Base-by-base conservation (phyloP, 768 basidiomycete genomes). In the Trametopsis cervina region DNA sequence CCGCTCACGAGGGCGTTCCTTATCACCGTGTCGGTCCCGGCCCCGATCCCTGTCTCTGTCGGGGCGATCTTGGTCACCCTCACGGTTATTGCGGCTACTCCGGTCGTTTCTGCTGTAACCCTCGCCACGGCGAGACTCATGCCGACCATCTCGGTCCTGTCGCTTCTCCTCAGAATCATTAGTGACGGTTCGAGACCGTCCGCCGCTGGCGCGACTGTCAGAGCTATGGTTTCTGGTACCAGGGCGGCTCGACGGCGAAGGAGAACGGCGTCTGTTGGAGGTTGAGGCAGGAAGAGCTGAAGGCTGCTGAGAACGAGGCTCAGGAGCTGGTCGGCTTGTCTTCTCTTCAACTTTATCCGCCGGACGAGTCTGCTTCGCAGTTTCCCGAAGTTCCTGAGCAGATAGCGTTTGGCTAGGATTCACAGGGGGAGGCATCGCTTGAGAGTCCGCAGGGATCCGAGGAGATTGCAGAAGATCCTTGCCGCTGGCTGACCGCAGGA, bases 321-420 rank as follows among this genome's bases (percentile, higher is more conserved):
- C 29, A 57, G 57, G 4, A 54, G 60, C 29, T 51, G 57, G 45
- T 54, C 56, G 11, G 35, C 45, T 24, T 33, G 29, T 15, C 29
- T 66, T 71, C 41, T 74, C 73, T 24, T 77, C 76, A 18, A 57
- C 53, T 50, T 60, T 70, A 55, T 57, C 79, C 37, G 61, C 49
- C 38, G 53, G 55, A 39, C 69, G 63, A 15, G 78, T 73, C 58
- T 85, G 82, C 57, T 83, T 85, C 4, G 87, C 88, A 2, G 84
- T 88, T 60, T 86, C 85, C 42, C 89, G 76, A 13, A 89, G 72
- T 57, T 88, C 88, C 55, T 89, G 85, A 1, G 87, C 86, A 9
- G 83, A 85, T 4, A 70, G 66, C 0, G 87, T 89, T 57, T 89
- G 85, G 57, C 88, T 90, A 2, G 89, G 89, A 41, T 73, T 79